A percentile compares a stretch with the other conserved stretches of the same genome.
phyloP scores from a whole-genome alignment of 208 protist species.

The Acanthamoeba triangularis region DNA sequence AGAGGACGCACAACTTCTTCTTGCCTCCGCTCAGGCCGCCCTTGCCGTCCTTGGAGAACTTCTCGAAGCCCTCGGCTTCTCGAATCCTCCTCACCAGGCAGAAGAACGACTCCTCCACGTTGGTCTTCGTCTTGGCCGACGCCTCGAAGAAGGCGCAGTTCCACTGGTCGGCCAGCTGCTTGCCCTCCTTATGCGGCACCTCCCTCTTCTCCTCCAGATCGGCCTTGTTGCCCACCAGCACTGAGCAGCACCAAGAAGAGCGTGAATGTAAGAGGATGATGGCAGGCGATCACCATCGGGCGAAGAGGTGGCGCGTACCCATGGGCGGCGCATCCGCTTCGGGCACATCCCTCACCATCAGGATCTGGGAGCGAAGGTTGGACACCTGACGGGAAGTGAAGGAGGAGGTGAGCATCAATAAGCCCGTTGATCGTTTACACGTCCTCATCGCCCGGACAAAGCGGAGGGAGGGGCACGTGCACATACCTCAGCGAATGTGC shows the following conservation, averaged over 20 bases:
- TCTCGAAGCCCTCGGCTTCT: constrained; percentile 34
- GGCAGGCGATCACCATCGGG: neutral
- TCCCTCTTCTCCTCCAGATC: constrained; percentile 88
- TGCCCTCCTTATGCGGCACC: constrained; percentile 87
- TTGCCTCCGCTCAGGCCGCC: constrained; percentile 4
- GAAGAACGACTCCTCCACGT: constrained; percentile 91
- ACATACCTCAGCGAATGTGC: constrained; percentile 90
- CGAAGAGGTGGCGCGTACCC: neutral
- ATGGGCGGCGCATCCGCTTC: constrained; percentile 84
- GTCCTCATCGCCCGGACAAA: neutral
- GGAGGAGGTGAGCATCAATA: neutral
- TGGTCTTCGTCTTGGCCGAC: constrained; percentile 90
- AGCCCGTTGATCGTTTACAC: too few relatives aligned
- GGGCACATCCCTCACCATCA: constrained; percentile 89
- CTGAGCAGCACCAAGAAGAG: neutral
- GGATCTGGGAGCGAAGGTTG: constrained; percentile 31
- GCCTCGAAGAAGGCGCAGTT: constrained; percentile 75
- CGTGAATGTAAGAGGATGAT: neutral
- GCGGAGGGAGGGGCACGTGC: neutral
- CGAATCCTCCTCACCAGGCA: constrained; percentile 89
- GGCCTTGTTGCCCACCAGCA: constrained; percentile 88
- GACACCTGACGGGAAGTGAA: neutral
- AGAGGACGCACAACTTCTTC: constrained; percentile 43
- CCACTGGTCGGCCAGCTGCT: constrained; percentile 85
- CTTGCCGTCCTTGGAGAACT: constrained; percentile 45